Evolutionary conservation across 2,329 filamentous ascomycete species (phyloP).

Genomic region (Xylariaceae sp.): DNA sequence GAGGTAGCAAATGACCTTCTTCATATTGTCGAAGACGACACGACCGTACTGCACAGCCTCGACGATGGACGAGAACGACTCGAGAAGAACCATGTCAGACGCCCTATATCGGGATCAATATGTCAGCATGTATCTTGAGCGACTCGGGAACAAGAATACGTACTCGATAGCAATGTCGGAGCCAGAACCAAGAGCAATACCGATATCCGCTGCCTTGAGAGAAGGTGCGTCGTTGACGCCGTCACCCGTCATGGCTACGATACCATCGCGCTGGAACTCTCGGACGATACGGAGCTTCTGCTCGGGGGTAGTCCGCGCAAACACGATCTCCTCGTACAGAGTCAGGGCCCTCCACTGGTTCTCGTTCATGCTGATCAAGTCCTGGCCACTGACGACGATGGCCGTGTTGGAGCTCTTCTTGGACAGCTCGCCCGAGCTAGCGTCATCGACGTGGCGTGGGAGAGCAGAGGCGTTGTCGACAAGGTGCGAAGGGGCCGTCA

Average conservation of each 20-base stretch:
- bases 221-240: conserved; percentile 84
- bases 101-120: conserved; percentile 50
- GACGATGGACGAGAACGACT: conserved; percentile 66
- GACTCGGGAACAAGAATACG: too few species aligned
- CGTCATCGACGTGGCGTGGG: conserved; percentile 31
- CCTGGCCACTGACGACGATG: conserved; percentile 59
- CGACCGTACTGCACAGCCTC: conserved; percentile 68
- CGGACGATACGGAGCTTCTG: conserved; percentile 77
- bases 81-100: conserved; percentile 75
- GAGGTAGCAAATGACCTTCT: conserved; percentile 71
- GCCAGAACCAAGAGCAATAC: conserved; percentile 74
- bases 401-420: conserved; percentile 36
- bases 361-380: conserved; percentile 60
- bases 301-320: conserved; percentile 70
- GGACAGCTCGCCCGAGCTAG: conserved; percentile 20
- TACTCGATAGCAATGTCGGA: conserved; percentile 68
- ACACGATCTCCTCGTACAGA: conserved; percentile 66
- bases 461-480: conserved; percentile 53
- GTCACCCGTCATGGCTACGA: conserved; percentile 80
- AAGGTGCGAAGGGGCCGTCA: conserved; percentile 44
- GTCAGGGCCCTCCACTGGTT: conserved; percentile 63
- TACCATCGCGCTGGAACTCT: conserved; percentile 61
- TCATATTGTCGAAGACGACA: conserved; percentile 74
- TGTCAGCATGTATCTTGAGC: too few species aligned
- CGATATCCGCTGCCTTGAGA: conserved; percentile 72